Conservation (phyloP, 2,329 filamentous ascomycete species). For the Claviceps maximensis region DNA sequence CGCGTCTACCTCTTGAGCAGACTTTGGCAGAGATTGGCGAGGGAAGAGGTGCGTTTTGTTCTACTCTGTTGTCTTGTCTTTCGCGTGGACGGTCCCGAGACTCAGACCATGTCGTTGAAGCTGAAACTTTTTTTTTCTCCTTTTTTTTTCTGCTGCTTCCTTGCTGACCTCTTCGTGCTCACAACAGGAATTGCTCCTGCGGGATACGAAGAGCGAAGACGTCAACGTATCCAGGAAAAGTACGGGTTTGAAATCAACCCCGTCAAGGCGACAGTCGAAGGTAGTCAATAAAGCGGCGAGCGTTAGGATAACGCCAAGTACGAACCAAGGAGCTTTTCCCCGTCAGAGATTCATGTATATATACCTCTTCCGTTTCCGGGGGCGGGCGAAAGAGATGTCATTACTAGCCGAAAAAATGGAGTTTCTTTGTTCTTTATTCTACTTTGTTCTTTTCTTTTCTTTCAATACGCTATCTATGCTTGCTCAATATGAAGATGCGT, state of each 20-base stretch:
- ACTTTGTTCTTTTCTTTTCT: neutral
- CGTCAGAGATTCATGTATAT: constrained; percentile 17
- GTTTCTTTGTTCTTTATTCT: constrained; percentile 7
- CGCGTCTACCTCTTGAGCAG: constrained; percentile 62
- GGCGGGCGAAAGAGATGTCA: constrained; percentile 16
- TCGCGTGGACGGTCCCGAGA: neutral
- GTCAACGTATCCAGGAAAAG: constrained; percentile 68
- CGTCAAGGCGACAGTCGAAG: constrained; percentile 38
- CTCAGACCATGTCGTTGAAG: neutral
- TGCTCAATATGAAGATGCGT: neutral
- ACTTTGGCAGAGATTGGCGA: constrained; percentile 73
- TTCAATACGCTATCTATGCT: neutral
- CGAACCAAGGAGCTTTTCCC: neutral
- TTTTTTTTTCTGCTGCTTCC: neutral
- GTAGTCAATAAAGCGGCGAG: constrained; percentile 22
- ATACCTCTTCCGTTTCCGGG: constrained; percentile 20
- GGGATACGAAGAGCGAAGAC: constrained; percentile 74
- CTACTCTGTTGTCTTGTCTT: neutral
- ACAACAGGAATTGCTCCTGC: constrained; percentile 60
- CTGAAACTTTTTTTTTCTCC: too few relatives aligned
- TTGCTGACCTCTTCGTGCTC: neutral
- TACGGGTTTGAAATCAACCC: constrained; percentile 77
- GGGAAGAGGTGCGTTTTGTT: constrained; percentile 55
- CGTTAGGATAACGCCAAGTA: neutral
- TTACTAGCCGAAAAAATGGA: neutral